These are phyloP conservation scores for Fomitopsis pinicola DNA, from an alignment of 1,284 basidiomycete species.

Conservation along the genomic window DNA sequence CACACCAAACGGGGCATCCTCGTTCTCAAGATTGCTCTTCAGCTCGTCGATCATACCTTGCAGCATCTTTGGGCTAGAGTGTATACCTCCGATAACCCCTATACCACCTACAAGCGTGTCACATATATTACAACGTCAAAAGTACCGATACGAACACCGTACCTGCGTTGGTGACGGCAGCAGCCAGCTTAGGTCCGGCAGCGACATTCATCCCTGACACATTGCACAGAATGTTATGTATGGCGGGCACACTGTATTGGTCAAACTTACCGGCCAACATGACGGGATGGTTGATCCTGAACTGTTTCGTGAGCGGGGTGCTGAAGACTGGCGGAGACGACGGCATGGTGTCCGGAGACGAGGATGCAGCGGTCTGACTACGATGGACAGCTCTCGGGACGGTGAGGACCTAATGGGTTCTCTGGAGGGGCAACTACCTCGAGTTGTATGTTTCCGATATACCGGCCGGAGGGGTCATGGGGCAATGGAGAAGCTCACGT, in stretches of 20 bases:
- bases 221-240: not conserved
- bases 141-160: conserved; percentile 3
- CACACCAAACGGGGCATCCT: conserved; percentile 77
- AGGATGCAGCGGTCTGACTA: not conserved
- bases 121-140: not conserved
- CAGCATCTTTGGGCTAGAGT: conserved; percentile 66
- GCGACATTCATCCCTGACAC: conserved; percentile 78
- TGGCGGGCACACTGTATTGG: no score
- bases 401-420: no score
- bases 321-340: conserved; percentile 50
- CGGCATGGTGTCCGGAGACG: conserved; percentile 42
- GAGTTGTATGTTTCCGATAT: not conserved
- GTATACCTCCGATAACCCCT: conserved; percentile 81
- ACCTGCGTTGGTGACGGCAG: conserved; percentile 77
- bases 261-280: conserved; percentile 56
- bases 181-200: conserved; percentile 73
- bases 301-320: conserved; percentile 63
- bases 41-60: conserved; percentile 63
- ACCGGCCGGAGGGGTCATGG: not conserved
- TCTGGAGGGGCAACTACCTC: not conserved
- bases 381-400: not conserved
- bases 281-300: conserved; percentile 80
- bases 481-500: not conserved
- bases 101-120: conserved; percentile 51
- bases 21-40: conserved; percentile 64